Conservation (phyloP, 2,329 filamentous ascomycete species). For the Phymatotrichopsis omnivora region DNA sequence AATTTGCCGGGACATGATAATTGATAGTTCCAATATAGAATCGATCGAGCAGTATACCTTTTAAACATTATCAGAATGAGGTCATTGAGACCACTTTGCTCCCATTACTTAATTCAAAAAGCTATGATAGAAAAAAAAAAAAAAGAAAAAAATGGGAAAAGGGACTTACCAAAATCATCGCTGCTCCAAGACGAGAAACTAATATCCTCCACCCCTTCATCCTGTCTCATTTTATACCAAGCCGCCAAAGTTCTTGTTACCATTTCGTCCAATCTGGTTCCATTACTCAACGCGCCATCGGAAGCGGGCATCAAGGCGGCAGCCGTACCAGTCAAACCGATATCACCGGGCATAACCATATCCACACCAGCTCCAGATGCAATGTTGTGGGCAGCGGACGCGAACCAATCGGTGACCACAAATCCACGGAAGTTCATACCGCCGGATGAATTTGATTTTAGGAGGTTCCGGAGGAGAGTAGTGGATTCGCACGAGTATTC, state of each 20-base stretch:
- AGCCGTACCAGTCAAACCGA: constrained; percentile 61
- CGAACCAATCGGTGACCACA: constrained; percentile 20
- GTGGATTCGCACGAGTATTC: constrained; percentile 45
- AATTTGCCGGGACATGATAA: constrained; percentile 24
- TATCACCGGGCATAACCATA: constrained; percentile 52
- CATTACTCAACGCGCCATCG: constrained; percentile 9
- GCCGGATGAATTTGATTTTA: constrained; percentile 17
- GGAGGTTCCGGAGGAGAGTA: constrained; percentile 10
- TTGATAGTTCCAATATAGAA: constrained; percentile 22
- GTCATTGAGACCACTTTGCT: too few species aligned
- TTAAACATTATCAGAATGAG: too few species aligned
- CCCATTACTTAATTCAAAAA: too few species aligned
- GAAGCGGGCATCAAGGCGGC: constrained; percentile 39
- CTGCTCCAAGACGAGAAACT: constrained; percentile 78
- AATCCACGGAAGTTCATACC: constrained; percentile 69
- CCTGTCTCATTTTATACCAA: constrained; percentile 66
- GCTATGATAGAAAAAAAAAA: too few species aligned
- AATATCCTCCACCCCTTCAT: constrained; percentile 43
- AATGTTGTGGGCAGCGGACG: constrained; percentile 13
- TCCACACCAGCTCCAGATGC: constrained; percentile 26
- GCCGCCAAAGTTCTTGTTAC: constrained; percentile 43
- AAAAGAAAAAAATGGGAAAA: too few species aligned
- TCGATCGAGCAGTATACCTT: constrained; percentile 16
- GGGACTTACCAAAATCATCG: constrained; percentile 6
- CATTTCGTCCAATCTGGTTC: constrained; percentile 17